Base-by-base conservation (phyloP, 305 asterid genomes). In the Fraxinus nigra region DNA sequence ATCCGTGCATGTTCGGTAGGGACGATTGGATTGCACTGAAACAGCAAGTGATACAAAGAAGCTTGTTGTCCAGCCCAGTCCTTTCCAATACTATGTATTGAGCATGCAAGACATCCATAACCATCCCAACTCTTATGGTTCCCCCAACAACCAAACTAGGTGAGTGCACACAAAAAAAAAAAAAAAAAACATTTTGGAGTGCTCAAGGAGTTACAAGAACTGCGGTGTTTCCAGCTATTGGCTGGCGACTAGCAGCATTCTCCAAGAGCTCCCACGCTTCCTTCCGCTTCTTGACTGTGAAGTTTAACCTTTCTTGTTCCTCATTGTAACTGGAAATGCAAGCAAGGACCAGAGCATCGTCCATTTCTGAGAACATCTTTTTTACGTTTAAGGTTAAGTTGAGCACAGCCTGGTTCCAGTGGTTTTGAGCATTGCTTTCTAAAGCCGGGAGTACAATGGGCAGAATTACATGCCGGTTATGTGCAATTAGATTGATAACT, bases 391-490 rank as follows among this genome's bases (percentile, higher is more conserved):
- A 87, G 11, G 97, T 92, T 73, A 90, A 81, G 89, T 92, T 94
- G 69, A 94, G 90, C 78, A 95, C 98, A 1, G 95, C 89, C 43
- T 89, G 97, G 84, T 95, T 93, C 99, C 99, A 95, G 87, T 95
- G 99, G 90, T 87, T 87, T 77, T 85, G 86, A 69, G 90, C 90
- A 77, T 95, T 94, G 76, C 87, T 81, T 87, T 95, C 97, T 67
- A 95, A 86, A 65, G 98, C 92, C 32, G 98, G 92, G 85, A 92
- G 84, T 56, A 92, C 78, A 82, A 94, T 88, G 1, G 99, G 99
- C 87, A 95, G 90, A 33, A 95, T 89, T 2, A 87, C 90, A 51
- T 87, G 92, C 80, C 96, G 90, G 86, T 94, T 90, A 74, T 87
- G 93, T 80, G 88, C 87, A 13, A 94, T 87, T 43, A 95, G 94